A percentile compares a stretch with the other conserved stretches of the same genome.
Conservation (phyloP, 345 rosid species). For the Acer campestre region DNA sequence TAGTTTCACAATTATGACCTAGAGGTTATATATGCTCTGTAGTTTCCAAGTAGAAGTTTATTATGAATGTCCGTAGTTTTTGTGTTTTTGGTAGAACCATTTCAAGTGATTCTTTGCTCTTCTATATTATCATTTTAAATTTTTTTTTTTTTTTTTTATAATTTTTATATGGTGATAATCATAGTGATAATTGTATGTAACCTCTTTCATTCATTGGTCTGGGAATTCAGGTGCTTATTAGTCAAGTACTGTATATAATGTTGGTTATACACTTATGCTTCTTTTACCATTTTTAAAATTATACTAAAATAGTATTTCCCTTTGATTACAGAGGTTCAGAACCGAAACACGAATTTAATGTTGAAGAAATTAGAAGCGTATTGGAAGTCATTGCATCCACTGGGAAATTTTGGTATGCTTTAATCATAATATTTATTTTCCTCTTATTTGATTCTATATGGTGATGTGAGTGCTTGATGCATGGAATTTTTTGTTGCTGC, state of each 20-base stretch:
- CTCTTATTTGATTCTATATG: background rate
- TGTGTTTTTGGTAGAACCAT: background rate
- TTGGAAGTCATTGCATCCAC: constrained; percentile 73
- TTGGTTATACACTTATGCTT: background rate
- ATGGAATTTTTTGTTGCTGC: background rate
- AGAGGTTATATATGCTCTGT: background rate
- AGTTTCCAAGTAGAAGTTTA: background rate
- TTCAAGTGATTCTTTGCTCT: background rate
- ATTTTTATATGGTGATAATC: background rate
- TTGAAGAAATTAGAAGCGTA: constrained; percentile 46
- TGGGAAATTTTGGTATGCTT: constrained; percentile 69
- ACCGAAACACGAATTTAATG: constrained; percentile 36
- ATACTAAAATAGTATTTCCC: background rate
- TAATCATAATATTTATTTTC: constrained; percentile 8
- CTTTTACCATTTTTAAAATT: background rate
- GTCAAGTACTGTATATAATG: background rate
- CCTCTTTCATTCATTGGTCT: constrained; percentile 1
- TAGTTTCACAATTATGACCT: background rate
- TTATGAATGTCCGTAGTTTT: background rate
- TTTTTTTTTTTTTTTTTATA: background rate
- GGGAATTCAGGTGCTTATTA: background rate
- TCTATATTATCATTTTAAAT: background rate
- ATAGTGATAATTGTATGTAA: background rate
- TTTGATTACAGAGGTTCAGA: constrained; percentile 31
- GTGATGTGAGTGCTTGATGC: background rate